phyloP scores from a whole-genome alignment of 495 filamentous ascomycete species.

The Oidiodendron maius region DNA sequence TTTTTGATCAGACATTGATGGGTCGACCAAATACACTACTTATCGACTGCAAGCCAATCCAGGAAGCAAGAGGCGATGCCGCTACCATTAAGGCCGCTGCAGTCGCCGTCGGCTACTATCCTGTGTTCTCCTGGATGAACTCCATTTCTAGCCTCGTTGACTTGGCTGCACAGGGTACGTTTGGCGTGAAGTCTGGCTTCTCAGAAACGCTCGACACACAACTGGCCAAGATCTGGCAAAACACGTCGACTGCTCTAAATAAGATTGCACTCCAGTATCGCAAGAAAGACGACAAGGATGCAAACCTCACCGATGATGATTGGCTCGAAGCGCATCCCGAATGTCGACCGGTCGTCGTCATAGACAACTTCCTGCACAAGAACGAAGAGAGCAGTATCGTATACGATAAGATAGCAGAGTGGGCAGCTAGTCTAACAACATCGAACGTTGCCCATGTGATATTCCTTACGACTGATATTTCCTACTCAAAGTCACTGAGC shows the following conservation, averaged over 20 bases:
- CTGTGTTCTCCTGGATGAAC: slow-evolving; percentile 95
- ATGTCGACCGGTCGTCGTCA: slow-evolving; percentile 74
- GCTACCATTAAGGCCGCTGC: slow-evolving; percentile 78
- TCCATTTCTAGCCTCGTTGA: slow-evolving; percentile 88
- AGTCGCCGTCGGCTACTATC: slow-evolving; percentile 80
- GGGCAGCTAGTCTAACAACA: slow-evolving; percentile 81
- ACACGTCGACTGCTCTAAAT: slow-evolving; percentile 74
- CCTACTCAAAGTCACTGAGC: slow-evolving; percentile 81
- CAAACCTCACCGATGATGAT: slow-evolving; percentile 53
- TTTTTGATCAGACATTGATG: slow-evolving; percentile 77
- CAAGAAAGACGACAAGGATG: slow-evolving; percentile 66
- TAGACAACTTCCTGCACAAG: slow-evolving; percentile 91
- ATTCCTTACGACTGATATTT: slow-evolving; percentile 89
- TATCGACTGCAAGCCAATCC: slow-evolving; percentile 93
- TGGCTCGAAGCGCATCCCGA: slow-evolving; percentile 91
- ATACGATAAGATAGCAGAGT: slow-evolving; percentile 87
- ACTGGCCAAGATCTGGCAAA: slow-evolving; percentile 86
- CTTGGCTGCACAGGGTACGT: slow-evolving; percentile 86
- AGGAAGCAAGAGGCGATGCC: slow-evolving; percentile 87
- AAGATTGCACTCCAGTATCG: slow-evolving; percentile 63
- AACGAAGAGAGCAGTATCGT: slow-evolving; percentile 65
- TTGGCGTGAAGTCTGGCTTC: slow-evolving; percentile 91
- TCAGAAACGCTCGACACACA: slow-evolving; percentile 91
- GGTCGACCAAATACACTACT: slow-evolving; percentile 71
- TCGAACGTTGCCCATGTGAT: slow-evolving; percentile 94